Percentiles rank a stretch among this genome's conserved stretches.
Conservation (phyloP, 257 asterid species). For the Capsicum chinense region DNA sequence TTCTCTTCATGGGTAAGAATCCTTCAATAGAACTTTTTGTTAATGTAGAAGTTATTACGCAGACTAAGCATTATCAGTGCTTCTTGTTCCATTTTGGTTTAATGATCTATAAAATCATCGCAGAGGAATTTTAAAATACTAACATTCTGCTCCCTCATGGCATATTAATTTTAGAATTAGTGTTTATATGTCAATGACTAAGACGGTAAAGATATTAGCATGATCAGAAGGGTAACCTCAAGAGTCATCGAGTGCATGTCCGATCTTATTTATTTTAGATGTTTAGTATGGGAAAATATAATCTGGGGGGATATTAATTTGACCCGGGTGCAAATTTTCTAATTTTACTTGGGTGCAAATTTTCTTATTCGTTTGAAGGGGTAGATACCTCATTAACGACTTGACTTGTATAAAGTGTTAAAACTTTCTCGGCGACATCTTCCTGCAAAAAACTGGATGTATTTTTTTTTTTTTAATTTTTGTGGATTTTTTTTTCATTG, state of each 20-base stretch:
- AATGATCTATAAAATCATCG: background rate
- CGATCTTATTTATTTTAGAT: no score
- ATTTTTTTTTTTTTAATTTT: background rate
- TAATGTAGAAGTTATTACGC: background rate
- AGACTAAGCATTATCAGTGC: background rate
- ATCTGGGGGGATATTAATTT: no score
- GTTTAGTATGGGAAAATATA: no score
- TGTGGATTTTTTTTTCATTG: background rate
- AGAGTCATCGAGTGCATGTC: background rate
- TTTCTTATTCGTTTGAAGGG: background rate
- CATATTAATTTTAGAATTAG: background rate
- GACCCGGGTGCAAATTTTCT: no score
- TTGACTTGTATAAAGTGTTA: background rate
- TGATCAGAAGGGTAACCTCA: background rate
- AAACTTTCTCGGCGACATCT: background rate
- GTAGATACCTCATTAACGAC: background rate
- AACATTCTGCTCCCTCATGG: background rate
- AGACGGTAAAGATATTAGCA: background rate
- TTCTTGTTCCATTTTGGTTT: background rate
- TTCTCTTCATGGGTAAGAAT: slow-evolving; percentile 82
- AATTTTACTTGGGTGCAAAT: background rate
- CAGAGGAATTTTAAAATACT: background rate
- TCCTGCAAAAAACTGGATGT: background rate
- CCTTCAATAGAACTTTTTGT: slow-evolving; percentile 16
- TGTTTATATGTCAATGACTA: background rate